phyloP scores from a whole-genome alignment of 192 early-diverging fungal genomes.

The Mortierella antarctica region DNA sequence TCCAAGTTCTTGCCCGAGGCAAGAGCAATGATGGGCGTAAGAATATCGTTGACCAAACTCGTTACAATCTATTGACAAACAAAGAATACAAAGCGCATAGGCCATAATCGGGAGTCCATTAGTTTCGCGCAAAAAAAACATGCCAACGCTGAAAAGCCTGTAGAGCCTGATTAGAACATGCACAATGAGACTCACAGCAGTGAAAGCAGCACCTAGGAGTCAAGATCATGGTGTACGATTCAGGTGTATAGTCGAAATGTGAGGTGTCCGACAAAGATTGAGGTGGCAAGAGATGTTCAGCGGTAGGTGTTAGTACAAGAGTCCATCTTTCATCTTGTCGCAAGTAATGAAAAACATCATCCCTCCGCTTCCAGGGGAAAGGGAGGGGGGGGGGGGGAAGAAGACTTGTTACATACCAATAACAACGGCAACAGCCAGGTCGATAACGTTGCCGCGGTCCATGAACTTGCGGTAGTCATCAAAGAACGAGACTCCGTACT shows the following conservation, averaged over 20 bases:
- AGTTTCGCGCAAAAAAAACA: neutral
- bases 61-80: slow-evolving; percentile 34
- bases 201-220: slow-evolving; percentile 45
- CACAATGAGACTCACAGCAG: slow-evolving; percentile 36
- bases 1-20: slow-evolving; percentile 63
- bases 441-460: slow-evolving; percentile 68
- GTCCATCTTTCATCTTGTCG: too few species aligned
- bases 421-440: slow-evolving; percentile 74
- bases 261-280: neutral
- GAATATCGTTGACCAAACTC: slow-evolving; percentile 64
- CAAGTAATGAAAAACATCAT: too few species aligned
- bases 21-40: slow-evolving; percentile 70
- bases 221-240: neutral
- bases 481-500: slow-evolving; percentile 59
- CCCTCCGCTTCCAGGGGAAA: neutral
- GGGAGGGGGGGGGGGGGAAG: too few species aligned
- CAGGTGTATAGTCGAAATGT: neutral
- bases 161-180: neutral
- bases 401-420: slow-evolving; percentile 60
- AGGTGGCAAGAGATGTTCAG: neutral
- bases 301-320: too few species aligned
- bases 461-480: slow-evolving; percentile 69
- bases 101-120: too few species aligned
- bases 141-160: slow-evolving; percentile 14
- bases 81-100: slow-evolving; percentile 6